Evolutionary conservation across 148 eudicot species (phyloP), one percentile per base, ranked within the genome.

Genomic region (Fagopyrum homotropicum): DNA sequence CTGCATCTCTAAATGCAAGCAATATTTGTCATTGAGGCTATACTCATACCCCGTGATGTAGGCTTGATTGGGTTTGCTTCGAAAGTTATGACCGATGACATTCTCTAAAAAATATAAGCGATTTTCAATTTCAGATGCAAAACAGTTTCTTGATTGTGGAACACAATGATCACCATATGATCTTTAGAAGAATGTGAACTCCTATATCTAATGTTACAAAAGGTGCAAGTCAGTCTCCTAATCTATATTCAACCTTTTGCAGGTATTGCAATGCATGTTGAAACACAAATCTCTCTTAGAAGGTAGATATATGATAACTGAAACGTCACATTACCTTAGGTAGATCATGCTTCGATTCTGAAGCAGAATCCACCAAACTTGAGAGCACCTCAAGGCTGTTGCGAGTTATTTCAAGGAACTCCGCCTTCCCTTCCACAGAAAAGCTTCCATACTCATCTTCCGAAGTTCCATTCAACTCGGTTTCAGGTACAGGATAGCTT

Each of bases 341-440:
- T 46, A 85, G 85, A 79, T 84, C 84, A 40, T 17, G 45, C 71
- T 46, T 3, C 19, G 88, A 85, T 73, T 84, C 91, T 15, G 78
- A 77, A 43, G 81, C 88, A 66, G 98, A 89, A 81, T 79, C 84
- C 79, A 95, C 74, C 72, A 95, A 82, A 81, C 98, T 92, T 51
- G 93, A 87, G 11, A 95, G 89, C 66, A 95, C 80, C 72, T 95
- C 98, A 63, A 95, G 82, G 84, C 92, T 95, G 83, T 92, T 95
- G 73, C 90, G 86, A 73, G 92, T 85, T 35, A 90, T 81, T 74
- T 80, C 88, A 7, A 92, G 91, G 72, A 86, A 81, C 75, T 95
- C 97, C 76, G 89, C 92, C 87, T 85, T 95, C 75, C 89, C 89
- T 81, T 95, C 97, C 68, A 79, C 61, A 16, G 97, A 90, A 40